Evolutionary conservation across 768 basidiomycete species (phyloP).

Genomic region (Tylopilus cervinicoccineus): DNA sequence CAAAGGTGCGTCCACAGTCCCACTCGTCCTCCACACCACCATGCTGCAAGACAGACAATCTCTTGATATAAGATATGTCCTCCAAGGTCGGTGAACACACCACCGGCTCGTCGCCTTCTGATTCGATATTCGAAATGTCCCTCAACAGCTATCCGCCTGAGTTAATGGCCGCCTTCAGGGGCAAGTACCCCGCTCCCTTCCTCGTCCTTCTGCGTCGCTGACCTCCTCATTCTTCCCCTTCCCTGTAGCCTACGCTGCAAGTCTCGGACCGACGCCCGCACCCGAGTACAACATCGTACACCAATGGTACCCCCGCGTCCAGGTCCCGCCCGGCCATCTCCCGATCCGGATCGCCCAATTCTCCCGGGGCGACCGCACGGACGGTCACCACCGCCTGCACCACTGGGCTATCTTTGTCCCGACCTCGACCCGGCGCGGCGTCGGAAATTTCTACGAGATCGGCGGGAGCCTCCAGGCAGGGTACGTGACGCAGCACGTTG

Average conservation of each 20-base stretch:
- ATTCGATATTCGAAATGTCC: conserved; percentile 4
- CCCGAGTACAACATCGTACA: conserved; percentile 12
- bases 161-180: conserved; percentile 3
- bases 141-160: conserved; percentile 4
- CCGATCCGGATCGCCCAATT: conserved; percentile 18
- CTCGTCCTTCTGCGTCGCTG: background rate
- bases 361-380: background rate
- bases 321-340: conserved; percentile 12
- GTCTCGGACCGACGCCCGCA: background rate
- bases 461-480: conserved; percentile 6
- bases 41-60: background rate
- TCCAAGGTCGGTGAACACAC: conserved; percentile 1
- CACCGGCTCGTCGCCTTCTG: background rate
- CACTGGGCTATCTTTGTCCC: conserved; percentile 26
- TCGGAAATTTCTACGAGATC: conserved; percentile 22
- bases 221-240: background rate
- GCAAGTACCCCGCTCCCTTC: background rate
- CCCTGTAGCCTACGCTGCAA: conserved; percentile 7
- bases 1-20: conserved; percentile 1
- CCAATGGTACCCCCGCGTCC: background rate
- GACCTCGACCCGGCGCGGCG: conserved; percentile 12
- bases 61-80: conserved; percentile 6
- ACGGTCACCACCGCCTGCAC: background rate
- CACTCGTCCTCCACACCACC: background rate
- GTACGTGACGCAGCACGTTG: conserved; percentile 13